Evolutionary conservation across 2,329 filamentous ascomycete genomes (phyloP).

Genomic region (Cladophialophora yegresii): DNA sequence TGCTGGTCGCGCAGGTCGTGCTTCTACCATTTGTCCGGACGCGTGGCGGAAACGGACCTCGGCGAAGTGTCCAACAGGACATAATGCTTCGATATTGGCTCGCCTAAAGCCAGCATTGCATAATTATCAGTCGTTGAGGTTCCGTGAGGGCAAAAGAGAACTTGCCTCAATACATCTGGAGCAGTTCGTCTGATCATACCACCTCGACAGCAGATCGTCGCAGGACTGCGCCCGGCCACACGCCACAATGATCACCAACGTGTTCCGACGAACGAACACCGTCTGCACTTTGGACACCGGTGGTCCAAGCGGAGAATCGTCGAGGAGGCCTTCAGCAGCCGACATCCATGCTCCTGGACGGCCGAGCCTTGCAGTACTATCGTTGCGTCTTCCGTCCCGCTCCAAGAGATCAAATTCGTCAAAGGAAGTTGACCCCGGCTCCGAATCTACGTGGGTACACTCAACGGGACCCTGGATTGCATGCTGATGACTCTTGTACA

Average conservation of each 20-base stretch:
- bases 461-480: background rate
- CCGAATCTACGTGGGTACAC: constrained; percentile 23
- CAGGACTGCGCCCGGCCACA: background rate
- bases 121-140: background rate
- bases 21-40: background rate
- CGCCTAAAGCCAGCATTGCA: background rate
- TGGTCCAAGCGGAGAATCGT: constrained; percentile 25
- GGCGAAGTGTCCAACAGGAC: background rate
- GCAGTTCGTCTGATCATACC: background rate
- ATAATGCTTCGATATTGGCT: background rate
- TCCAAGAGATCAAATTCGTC: constrained; percentile 22
- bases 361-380: constrained; percentile 24
- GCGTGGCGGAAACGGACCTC: background rate
- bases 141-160: background rate
- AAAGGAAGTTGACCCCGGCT: constrained; percentile 5
- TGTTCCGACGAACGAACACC: constrained; percentile 23
- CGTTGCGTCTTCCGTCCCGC: constrained; percentile 18
- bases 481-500: constrained; percentile 6
- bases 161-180: background rate
- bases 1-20: background rate
- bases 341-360: constrained; percentile 19
- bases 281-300: constrained; percentile 16
- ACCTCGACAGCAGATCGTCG: background rate
- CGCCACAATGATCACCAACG: constrained; percentile 16
- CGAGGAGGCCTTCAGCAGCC: constrained; percentile 19